Conservation (phyloP, 768 basidiomycete genomes). For the Trametes meyenii region DNA sequence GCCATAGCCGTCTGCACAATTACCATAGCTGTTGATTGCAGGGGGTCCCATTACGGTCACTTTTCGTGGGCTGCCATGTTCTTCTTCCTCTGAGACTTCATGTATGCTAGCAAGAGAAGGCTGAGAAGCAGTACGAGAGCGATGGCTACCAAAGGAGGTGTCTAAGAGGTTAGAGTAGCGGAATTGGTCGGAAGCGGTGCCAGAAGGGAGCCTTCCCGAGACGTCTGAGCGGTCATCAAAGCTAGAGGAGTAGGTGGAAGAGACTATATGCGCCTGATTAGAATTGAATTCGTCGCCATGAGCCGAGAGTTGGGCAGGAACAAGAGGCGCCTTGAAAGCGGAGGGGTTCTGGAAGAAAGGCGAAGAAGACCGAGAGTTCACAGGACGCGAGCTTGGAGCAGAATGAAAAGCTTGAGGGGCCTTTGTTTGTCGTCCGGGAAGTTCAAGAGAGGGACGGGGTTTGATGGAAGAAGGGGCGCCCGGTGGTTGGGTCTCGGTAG, state of each 20-base stretch:
- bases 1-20: background rate
- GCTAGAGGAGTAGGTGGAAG: background rate
- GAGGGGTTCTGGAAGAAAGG: constrained; percentile 22
- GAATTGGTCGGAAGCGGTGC: background rate
- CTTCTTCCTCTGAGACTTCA: constrained; percentile 23
- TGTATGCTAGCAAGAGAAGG: constrained; percentile 28
- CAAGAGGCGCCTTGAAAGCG: constrained; percentile 16
- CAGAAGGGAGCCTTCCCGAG: background rate
- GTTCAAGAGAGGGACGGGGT: constrained; percentile 23
- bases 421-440: constrained; percentile 2
- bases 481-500: constrained; percentile 1
- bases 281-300: constrained; percentile 23
- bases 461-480: background rate
- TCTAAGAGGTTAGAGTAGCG: constrained; percentile 10
- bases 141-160: background rate
- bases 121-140: constrained; percentile 19
- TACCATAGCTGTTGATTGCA: background rate
- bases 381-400: constrained; percentile 6
- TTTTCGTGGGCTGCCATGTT: background rate
- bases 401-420: constrained; percentile 17
- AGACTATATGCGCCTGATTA: constrained; percentile 32
- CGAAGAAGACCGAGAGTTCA: constrained; percentile 22
- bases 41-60: background rate
- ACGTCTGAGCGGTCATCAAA: background rate
- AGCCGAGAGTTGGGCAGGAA: constrained; percentile 10